A percentile compares a stretch with the other conserved stretches of the same genome.
phyloP scores from a whole-genome alignment of 306 rosid genomes.

The Pyrus communis region DNA sequence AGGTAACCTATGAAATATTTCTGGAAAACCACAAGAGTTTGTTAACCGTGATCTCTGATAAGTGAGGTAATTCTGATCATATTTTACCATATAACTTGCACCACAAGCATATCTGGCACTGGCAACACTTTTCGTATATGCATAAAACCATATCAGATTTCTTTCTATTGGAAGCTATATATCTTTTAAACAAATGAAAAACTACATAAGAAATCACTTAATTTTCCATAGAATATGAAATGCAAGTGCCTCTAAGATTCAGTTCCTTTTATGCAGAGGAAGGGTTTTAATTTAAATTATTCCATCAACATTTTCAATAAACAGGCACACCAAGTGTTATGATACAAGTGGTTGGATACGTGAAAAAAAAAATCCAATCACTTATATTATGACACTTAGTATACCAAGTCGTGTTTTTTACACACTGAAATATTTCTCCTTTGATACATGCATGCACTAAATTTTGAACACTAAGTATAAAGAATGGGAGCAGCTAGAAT shows the following conservation, averaged over 20 bases:
- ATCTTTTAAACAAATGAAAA: not conserved
- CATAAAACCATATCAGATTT: not conserved
- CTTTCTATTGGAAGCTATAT: not conserved
- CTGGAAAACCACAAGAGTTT: constrained; percentile 10
- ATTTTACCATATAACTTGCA: not conserved
- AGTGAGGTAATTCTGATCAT: not conserved
- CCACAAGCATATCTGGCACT: not conserved
- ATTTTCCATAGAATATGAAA: too few species aligned
- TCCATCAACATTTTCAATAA: not conserved
- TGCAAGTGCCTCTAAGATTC: too few species aligned
- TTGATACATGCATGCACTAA: not conserved
- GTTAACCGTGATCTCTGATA: constrained; percentile 6
- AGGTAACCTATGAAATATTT: constrained; percentile 6
- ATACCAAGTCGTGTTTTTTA: accelerated
- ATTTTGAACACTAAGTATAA: not conserved
- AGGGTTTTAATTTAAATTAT: too few species aligned
- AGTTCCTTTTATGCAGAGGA: too few species aligned
- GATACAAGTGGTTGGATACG: too few species aligned
- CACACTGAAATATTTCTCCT: too few species aligned
- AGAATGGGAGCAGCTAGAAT: not conserved
- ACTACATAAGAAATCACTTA: not conserved
- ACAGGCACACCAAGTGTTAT: too few species aligned
- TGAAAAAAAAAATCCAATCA: too few species aligned
- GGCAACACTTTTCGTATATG: not conserved
- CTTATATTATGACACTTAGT: too few species aligned